Base-by-base conservation (phyloP, 2,329 filamentous ascomycete genomes). In the Cyphellophora attinorum region DNA sequence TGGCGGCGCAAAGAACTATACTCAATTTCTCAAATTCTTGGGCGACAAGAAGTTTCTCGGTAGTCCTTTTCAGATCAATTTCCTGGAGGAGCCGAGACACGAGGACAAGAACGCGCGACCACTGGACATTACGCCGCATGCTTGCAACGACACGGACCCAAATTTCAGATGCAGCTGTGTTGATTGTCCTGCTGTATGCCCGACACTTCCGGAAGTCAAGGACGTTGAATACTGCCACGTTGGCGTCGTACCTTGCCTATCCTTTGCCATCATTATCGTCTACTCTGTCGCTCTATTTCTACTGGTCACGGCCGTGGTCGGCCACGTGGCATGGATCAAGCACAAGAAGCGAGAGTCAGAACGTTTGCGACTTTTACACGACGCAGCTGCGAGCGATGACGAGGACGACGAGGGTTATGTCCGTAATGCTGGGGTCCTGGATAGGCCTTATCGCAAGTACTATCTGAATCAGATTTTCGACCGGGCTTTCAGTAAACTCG, bases 31-130 rank as follows among this genome's bases (percentile, higher is more conserved):
- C 47, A 89, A 88, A 52, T 98, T 96, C 50, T 62, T 98, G 19
- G 91, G 91, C 11, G 80, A 94, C 57, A 89, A 94, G 66, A 93
- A 93, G 57, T 70, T 79, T 2, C 51, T 76, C 19, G 93, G 93
- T 3, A 96, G 89, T 37, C 91, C 91, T 0, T 98, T 98, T 59
- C 91, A 98, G 64, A 95, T 98, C 64, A 93, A 98, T 65, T 98
- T 91, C 50, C 47, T 51, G 30, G 62, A 89, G 75, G 6, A 64
- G 60, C 45, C 74, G 58, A 40, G 64, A 58, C 57, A 72, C 5
- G 21, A n/a, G 21, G 75, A 78, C 43, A 57, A 68, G 8, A 75
- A 84, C 31, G 93, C 96, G 81, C 55, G 69, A 6, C 67, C 85
- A 1, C 65, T 79, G 45, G 63, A 81, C 19, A 81, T 86, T 61